Base-by-base conservation (phyloP, 495 filamentous ascomycete species). In the Cercophora samala region DNA sequence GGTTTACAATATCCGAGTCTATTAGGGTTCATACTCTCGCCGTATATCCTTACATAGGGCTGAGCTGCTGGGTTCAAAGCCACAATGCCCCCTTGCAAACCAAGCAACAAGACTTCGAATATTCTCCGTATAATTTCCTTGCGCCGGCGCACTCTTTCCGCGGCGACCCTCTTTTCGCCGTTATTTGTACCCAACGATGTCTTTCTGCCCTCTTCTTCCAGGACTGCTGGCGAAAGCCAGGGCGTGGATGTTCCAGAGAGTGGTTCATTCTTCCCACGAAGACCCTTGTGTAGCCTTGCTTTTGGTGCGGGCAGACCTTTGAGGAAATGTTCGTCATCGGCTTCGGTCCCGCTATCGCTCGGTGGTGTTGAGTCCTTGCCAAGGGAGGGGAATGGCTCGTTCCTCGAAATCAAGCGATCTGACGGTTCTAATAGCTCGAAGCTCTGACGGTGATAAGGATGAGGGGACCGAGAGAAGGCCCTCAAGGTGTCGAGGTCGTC, bases 311-410 rank as follows among this genome's bases (percentile, higher is more conserved):
- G 93, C 32, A 97, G 76, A 4, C 92, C 91, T 73, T 89, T 91
- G 69, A 96, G 82, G 68, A 93, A 86, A 67, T 86, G 82, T 62
- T 97, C 93, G 81, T 97, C 93, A 72, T 97, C 91, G 18, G 93
- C 91, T 72, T 97, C 93, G 13, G 92, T 96, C 58, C 93, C 93
- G 73, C 92, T 95, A 63, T 97, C 92, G 77, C 92, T 95, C 15
- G 85, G 83, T 6, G 87, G 84, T 5, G 83, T 81, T n/a, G 84
- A 83, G 58, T 78, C 72, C 67, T 78, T 79, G 8, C 37, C 37
- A 64, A 77, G 75, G 42, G 63, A 70, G 64, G 68, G 72, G 6
- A 58, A 55, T 21, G 61, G 53, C 32, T 64, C 60, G 19, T 29
- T 9, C 18, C 60, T 37, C 26, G 24, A 15, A 21, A 62, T 19